Conservation (phyloP, 768 basidiomycete genomes). For the Mycena kentingensis region DNA sequence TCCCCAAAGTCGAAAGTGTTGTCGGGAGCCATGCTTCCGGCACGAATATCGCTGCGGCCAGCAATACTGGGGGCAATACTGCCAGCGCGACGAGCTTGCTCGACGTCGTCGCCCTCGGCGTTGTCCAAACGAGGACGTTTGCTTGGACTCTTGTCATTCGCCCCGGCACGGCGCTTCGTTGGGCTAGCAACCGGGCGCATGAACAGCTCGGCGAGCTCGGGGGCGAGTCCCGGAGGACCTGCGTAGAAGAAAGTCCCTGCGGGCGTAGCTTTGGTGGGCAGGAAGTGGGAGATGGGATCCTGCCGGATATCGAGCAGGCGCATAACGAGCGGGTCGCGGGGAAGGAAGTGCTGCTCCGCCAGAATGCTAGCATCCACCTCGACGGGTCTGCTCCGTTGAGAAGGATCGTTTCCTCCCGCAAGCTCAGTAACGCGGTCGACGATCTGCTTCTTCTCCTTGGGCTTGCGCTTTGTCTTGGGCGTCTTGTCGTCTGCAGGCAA, state of each 20-base stretch:
- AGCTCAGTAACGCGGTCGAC: conserved; percentile 91
- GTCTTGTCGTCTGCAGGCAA: conserved; percentile 50
- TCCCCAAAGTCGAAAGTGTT: conserved; percentile 65
- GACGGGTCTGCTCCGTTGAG: conserved; percentile 53
- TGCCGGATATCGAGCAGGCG: conserved; percentile 83
- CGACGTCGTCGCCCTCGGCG: conserved; percentile 66
- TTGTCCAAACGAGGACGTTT: conserved; percentile 61
- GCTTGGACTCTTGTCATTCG: conserved; percentile 60
- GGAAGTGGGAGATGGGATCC: conserved; percentile 82
- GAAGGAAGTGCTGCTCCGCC: conserved; percentile 81
- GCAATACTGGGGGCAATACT: conserved; percentile 64
- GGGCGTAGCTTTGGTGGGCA: conserved; percentile 76
- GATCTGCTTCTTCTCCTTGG: conserved; percentile 81
- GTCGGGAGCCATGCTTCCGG: conserved; percentile 54
- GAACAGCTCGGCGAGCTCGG: conserved; percentile 84
- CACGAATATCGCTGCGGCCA: conserved; percentile 55
- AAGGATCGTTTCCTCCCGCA: conserved; percentile 58
- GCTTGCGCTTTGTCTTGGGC: conserved; percentile 49
- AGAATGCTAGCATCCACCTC: conserved; percentile 68
- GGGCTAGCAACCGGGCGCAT: conserved; percentile 64
- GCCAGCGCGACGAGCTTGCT: conserved; percentile 67
- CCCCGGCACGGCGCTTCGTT: conserved; percentile 62
- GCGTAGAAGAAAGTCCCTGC: conserved; percentile 79
- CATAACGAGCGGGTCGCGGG: conserved; percentile 82
- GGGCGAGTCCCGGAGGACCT: conserved; percentile 81